These are phyloP conservation scores for Pleurotus tuber-regium DNA, from an alignment of 768 basidiomycete species.

Conservation along the genomic window DNA sequence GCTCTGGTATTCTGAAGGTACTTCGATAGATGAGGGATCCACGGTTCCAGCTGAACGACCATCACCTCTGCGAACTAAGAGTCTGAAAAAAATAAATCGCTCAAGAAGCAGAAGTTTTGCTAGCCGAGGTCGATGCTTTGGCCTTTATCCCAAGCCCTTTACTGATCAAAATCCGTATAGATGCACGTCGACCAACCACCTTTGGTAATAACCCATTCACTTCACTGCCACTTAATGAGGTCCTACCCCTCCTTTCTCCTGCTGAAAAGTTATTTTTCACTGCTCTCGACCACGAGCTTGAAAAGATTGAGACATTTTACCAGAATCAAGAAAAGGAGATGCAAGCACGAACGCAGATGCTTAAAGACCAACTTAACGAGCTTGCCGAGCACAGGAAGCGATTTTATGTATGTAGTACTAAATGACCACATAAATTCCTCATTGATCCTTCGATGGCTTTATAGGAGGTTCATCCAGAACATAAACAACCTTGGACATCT, in stretches of 20 bases:
- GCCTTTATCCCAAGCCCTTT: background rate
- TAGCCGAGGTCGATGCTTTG: background rate
- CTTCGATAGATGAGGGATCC: background rate
- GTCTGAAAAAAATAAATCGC: background rate
- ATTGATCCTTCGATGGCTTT: no score
- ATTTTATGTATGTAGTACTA: constrained; percentile 58
- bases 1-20: no score
- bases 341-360: constrained; percentile 38
- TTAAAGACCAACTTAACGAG: constrained; percentile 73
- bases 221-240: constrained; percentile 37
- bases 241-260: constrained; percentile 56
- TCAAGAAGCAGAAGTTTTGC: background rate
- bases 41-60: background rate
- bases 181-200: background rate
- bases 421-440: no score
- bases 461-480: background rate
- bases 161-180: constrained; percentile 4
- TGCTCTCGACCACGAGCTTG: constrained; percentile 72
- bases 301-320: constrained; percentile 87
- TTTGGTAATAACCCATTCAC: constrained; percentile 22
- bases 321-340: constrained; percentile 64
- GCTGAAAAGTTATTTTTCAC: constrained; percentile 73
- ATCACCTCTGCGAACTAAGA: background rate
- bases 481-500: background rate
- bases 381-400: constrained; percentile 65